Base-by-base conservation (phyloP, 495 filamentous ascomycete species). In the Aspergillus indologenus region DNA sequence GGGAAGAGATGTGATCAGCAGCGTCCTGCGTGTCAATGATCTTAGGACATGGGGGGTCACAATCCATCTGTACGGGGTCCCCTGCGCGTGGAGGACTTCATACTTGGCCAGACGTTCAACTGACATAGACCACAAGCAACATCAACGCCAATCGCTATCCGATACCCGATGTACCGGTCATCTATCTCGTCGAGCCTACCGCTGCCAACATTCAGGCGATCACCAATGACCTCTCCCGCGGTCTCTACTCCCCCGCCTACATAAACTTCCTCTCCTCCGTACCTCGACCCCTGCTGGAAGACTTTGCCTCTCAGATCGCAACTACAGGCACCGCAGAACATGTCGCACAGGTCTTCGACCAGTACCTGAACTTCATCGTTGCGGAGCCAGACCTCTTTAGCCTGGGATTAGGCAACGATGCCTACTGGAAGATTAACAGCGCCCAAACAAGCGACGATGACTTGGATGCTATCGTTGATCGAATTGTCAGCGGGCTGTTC, bases 221-320 rank as follows among this genome's bases (percentile, higher is more conserved):
- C 55, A 92, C 90, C n/a, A 81, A 79, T 48, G 95, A 99, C 66
- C 84, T 99, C 17, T 83, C 92, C 42, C 89, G 86, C 58, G 87
- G 85, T 44, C 82, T 99, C 24, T 99, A 99, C 74, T 89, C 91
- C 55, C 90, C 91, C 2, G 93, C 95, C 64, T 94, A 97, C 66
- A 85, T 99, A 71, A 99, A 99, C 76, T 98, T 98, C 71, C 83
- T 99, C 24, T 92, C 90, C 49, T 98, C 95, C 31, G 89, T 99
- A 61, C 91, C 94, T 1, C 83, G 95, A 51, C 88, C 92, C 15
- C 79, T 99, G 22, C 85, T 99, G 53, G 95, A 99, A 79, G 93
- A 98, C 61, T 98, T 98, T 69, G 95, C 92, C 8, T 82, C 87
- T 18, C 85, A 95, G 68, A 93, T 94, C 40, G 95, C 90, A 1